These are phyloP conservation scores for Euryodendron excelsum DNA, from an alignment of 148 eudicot species.

Conservation along the genomic window DNA sequence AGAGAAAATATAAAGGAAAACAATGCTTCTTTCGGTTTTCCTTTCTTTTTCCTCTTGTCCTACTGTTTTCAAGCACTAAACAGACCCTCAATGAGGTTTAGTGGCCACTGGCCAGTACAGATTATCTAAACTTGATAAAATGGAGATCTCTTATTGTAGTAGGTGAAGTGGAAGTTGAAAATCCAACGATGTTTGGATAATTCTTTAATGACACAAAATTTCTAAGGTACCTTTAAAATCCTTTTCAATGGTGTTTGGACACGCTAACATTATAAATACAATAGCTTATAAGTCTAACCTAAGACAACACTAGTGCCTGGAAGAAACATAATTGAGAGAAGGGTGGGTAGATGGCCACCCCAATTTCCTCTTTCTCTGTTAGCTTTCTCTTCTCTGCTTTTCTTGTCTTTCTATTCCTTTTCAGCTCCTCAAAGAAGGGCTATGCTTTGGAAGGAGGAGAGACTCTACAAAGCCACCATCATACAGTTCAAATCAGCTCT, in stretches of 20 bases:
- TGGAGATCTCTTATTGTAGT: neutral
- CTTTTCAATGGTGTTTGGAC: no score
- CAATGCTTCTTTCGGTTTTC: neutral
- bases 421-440: slow-evolving; percentile 11
- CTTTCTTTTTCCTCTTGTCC: neutral
- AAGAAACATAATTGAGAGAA: neutral
- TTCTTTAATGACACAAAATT: no score
- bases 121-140: neutral
- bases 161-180: slow-evolving; percentile 8
- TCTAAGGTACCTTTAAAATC: no score
- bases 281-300: neutral
- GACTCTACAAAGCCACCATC: slow-evolving; percentile 5
- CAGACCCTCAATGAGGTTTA: neutral
- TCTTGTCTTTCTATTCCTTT: neutral
- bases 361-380: neutral
- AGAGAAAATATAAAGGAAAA: neutral
- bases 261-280: neutral
- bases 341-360: neutral
- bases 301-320: neutral
- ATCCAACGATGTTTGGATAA: no score
- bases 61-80: neutral
- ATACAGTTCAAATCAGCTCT: slow-evolving; percentile 31
- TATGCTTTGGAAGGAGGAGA: slow-evolving; percentile 10
- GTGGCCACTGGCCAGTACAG: neutral
- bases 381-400: slow-evolving; percentile 9